These are phyloP conservation scores for Coccinonectria pachysandricola DNA, from an alignment of 2,329 filamentous ascomycete species.

Conservation along the genomic window DNA sequence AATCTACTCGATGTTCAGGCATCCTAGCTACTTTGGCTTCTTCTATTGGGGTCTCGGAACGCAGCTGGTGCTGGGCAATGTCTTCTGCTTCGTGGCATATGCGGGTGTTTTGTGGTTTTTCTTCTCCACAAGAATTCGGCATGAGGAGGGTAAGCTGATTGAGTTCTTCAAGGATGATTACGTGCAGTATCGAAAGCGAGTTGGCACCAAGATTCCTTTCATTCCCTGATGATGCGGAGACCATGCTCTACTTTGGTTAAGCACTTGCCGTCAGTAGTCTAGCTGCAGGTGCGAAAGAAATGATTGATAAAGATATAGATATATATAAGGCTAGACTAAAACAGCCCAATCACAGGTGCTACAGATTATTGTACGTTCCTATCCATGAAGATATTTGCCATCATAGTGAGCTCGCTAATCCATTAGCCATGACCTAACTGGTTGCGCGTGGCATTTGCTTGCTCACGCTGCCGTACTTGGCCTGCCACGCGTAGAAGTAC, in stretches of 20 bases:
- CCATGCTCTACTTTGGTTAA: too few relatives aligned
- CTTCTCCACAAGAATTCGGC: conserved; percentile 62
- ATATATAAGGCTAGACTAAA: too few relatives aligned
- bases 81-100: conserved; percentile 67
- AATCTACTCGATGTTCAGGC: conserved; percentile 65
- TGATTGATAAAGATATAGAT: too few relatives aligned
- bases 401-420: too few relatives aligned
- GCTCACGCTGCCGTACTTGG: conserved; percentile 83
- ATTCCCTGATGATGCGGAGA: too few relatives aligned
- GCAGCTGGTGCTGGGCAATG: conserved; percentile 81
- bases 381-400: too few relatives aligned
- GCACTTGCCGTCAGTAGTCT: too few relatives aligned
- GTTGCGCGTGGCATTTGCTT: conserved; percentile 21
- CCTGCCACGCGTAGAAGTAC: conserved; percentile 98
- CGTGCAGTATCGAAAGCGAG: conserved; percentile 57
- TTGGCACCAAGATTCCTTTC: conserved; percentile 73
- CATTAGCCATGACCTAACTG: too few relatives aligned
- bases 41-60: conserved; percentile 98
- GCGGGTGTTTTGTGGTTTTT: conserved; percentile 72
- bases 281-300: too few relatives aligned
- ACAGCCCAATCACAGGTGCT: too few relatives aligned
- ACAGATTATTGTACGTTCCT: too few relatives aligned
- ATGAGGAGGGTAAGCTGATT: conserved; percentile 69
- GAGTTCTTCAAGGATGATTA: conserved; percentile 83
- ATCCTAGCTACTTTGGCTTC: conserved; percentile 95